Conservation (phyloP, 1,284 basidiomycete species). For the Rhodotorula sp. region DNA sequence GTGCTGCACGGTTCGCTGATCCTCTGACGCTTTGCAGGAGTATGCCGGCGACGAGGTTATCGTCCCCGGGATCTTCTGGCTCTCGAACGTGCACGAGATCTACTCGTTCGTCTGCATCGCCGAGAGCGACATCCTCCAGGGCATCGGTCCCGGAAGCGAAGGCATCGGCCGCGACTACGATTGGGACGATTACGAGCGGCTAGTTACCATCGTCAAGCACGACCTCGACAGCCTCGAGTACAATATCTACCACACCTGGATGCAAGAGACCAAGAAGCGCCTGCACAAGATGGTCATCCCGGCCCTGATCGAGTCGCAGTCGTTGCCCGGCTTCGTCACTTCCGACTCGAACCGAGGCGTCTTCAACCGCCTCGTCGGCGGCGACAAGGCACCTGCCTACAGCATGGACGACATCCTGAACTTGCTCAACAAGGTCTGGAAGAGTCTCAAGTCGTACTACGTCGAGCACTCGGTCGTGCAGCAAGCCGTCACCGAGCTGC, state of each 20-base stretch:
- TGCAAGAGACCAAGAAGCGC: conserved; percentile 97
- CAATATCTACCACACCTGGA: conserved; percentile 99
- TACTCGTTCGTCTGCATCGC: conserved; percentile 98
- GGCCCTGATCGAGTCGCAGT: conserved; percentile 95
- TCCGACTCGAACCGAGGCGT: conserved; percentile 84
- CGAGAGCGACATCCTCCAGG: conserved; percentile 96
- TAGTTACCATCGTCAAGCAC: conserved; percentile 97
- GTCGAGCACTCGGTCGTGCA: conserved; percentile 98
- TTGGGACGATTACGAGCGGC: conserved; percentile 94
- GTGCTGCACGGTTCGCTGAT: not conserved
- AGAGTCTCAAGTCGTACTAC: conserved; percentile 97
- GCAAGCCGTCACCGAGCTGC: conserved; percentile 92
- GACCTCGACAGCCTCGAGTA: conserved; percentile 98
- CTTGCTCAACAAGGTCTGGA: conserved; percentile 96
- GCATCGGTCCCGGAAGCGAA: conserved; percentile 88
- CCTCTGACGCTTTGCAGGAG: conserved; percentile 44
- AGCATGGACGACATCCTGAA: conserved; percentile 99
- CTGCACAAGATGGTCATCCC: conserved; percentile 98
- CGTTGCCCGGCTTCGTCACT: conserved; percentile 95
- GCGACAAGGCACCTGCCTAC: conserved; percentile 78
- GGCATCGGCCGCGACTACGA: conserved; percentile 89
- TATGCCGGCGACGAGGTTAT: conserved; percentile 94
- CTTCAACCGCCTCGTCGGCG: conserved; percentile 87
- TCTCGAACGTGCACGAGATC: conserved; percentile 99
- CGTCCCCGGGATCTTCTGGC: conserved; percentile 96